Percentiles rank a stretch among this genome's conserved stretches.
Evolutionary conservation across 805 yeast genomes (phyloP).

Genomic region (Lachancea waltii): DNA sequence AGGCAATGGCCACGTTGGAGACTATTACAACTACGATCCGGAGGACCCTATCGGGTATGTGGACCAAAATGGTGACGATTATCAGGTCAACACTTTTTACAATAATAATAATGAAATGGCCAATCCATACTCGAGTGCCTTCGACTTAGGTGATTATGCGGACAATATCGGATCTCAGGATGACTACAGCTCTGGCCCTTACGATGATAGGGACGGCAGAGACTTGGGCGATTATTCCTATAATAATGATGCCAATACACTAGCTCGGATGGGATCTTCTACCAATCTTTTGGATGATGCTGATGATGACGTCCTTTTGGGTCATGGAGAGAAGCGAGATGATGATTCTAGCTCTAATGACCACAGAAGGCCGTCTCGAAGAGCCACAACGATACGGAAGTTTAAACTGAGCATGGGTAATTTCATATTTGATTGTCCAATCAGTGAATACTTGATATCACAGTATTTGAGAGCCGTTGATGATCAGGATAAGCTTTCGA

Average conservation of each 20-base stretch:
- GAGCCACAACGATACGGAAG: constrained; percentile 26
- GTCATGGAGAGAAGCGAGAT: constrained; percentile 10
- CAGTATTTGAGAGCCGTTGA: constrained; percentile 42
- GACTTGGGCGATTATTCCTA: constrained; percentile 9
- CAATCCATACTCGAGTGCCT: constrained; percentile 25
- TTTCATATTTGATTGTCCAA: constrained; percentile 82
- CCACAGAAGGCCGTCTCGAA: constrained; percentile 11
- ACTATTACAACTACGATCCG: constrained; percentile 17
- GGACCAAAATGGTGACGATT: constrained; percentile 33
- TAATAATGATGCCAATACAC: constrained; percentile 8
- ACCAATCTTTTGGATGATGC: constrained; percentile 1
- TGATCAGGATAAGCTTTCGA: constrained; percentile 32
- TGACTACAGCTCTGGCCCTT: constrained; percentile 4
- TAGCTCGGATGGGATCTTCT: constrained; percentile 9
- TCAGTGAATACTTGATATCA: constrained; percentile 57
- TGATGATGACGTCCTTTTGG: constrained; percentile 4
- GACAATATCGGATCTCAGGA: constrained; percentile 5
- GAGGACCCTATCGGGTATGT: constrained; percentile 21
- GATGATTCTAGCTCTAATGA: constrained; percentile 26
- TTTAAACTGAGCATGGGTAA: constrained; percentile 52
- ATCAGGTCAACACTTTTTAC: constrained; percentile 30
- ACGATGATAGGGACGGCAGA: constrained; percentile 5
- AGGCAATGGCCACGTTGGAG: not conserved
- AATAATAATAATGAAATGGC: constrained; percentile 33
- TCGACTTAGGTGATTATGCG: constrained; percentile 8